Base-by-base conservation (phyloP, 257 asterid species). In the Knoxia roxburghii region DNA sequence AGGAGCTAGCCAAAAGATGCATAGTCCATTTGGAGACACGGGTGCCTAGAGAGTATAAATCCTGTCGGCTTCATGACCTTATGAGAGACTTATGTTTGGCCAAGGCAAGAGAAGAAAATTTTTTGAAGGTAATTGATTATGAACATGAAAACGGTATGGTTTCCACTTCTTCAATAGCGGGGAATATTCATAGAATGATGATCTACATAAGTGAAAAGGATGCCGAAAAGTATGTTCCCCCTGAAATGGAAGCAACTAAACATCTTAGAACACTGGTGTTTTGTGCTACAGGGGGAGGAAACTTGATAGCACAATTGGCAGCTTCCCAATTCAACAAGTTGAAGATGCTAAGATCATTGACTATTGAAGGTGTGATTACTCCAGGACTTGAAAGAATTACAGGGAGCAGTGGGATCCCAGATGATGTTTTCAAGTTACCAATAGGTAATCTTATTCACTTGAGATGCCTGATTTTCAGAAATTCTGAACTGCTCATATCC, bases 31-130 rank as follows among this genome's bases (percentile, higher is more conserved):
- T 9, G 41, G 9, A 37, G 41, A 37, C 4, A 37, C 41, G 41
- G 9, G 6, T 37, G 4, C 0, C 18, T 3, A 18, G 10, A 65
- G 48, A 18, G 46, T 27, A 45, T 20, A 30, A 1, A 48, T 65
- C 6, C 10, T 65, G 70, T 13, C 11, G 5, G 1, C n/a, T 68
- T 41, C 72, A 68, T 68, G 65, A 68, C 21, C 72, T 68, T 4
- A 40, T 68, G 65, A 26, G 72, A 56, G 72, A 56, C 46, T 23
- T 65, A 1, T 29, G 69, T 8, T 2, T 65, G n/a, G 48, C n/a
- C 18, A 65, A 30, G 69, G 48, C 69, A 30, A 49, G 20, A 49
- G 60, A 65, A 50, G 69, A 65, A 49, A 65, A 49, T 0, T 65
- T 55, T 5, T 43, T 37, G 37, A 21, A 35, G 35, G 27, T 21